phyloP scores from a whole-genome alignment of 495 filamentous ascomycete species.

The Penicillium angulare region DNA sequence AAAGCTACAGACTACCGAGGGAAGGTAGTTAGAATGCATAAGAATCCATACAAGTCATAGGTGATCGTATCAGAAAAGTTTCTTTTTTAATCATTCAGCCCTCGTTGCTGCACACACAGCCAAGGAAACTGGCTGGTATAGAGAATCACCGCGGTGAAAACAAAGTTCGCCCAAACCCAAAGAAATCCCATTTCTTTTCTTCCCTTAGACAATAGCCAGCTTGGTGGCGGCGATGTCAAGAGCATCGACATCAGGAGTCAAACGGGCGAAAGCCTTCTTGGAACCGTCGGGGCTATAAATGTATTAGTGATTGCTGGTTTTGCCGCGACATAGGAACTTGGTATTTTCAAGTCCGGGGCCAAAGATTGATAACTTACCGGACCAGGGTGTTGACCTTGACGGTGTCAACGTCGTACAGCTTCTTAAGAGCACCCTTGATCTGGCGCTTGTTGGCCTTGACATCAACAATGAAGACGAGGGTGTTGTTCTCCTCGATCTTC shows the following conservation, averaged over 20 bases:
- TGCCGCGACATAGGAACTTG: too few species aligned
- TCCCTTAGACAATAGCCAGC: slow-evolving; percentile 86
- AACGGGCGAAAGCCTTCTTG: slow-evolving; percentile 97
- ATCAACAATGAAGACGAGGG: slow-evolving; percentile 97
- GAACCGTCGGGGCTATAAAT: slow-evolving; percentile 77
- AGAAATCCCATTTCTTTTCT: slow-evolving; percentile 32
- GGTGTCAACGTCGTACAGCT: slow-evolving; percentile 96
- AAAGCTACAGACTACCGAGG: too few species aligned
- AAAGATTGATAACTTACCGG: slow-evolving; percentile 65
- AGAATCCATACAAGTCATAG: slow-evolving; percentile 2
- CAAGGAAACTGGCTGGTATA: slow-evolving; percentile 42
- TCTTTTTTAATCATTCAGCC: slow-evolving; percentile 48
- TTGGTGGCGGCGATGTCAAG: slow-evolving; percentile 99
- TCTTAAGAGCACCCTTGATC: slow-evolving; percentile 98
- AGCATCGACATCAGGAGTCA: slow-evolving; percentile 95
- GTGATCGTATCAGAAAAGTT: slow-evolving; percentile 29
- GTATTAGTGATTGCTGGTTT: background rate
- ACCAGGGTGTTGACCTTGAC: slow-evolving; percentile 99
- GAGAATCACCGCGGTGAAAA: slow-evolving; percentile 45
- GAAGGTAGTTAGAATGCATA: too few species aligned
- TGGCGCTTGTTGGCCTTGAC: slow-evolving; percentile 99
- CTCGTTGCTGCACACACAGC: slow-evolving; percentile 34
- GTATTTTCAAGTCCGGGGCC: too few species aligned
- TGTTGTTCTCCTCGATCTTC: slow-evolving; percentile 99
- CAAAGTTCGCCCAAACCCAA: slow-evolving; percentile 44